Evolutionary conservation across 2,329 filamentous ascomycete species (phyloP).

Genomic region (Zarea fungicola): DNA sequence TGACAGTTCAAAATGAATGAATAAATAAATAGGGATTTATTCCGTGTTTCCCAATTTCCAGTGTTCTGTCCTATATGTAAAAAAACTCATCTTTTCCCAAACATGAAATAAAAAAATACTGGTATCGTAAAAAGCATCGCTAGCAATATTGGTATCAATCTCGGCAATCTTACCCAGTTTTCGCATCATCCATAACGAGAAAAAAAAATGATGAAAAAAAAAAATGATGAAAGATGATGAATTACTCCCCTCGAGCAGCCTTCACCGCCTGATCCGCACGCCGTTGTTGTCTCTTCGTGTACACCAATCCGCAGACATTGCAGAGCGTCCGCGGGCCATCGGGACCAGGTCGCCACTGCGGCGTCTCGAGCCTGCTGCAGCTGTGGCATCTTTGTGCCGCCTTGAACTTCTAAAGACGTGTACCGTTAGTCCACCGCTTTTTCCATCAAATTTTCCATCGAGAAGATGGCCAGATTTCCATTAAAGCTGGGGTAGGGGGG

Average conservation of each 20-base stretch:
- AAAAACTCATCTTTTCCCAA: no score
- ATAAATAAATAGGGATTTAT: no score
- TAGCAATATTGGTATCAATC: no score
- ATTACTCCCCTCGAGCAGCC: background rate
- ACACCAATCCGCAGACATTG: conserved; percentile 11
- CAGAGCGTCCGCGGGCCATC: conserved; percentile 9
- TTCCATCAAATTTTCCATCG: background rate
- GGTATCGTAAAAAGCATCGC: no score
- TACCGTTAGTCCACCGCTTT: background rate
- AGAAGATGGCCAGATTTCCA: background rate
- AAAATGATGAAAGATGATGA: no score
- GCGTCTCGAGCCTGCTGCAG: conserved; percentile 7
- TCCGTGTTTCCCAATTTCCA: no score
- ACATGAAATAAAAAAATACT: no score
- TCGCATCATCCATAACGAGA: no score
- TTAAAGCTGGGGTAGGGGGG: background rate
- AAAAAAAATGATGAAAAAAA: no score
- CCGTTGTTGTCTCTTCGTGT: conserved; percentile 6
- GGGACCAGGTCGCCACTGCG: conserved; percentile 10
- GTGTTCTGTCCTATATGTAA: no score
- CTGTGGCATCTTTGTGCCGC: conserved; percentile 7
- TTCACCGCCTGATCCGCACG: background rate
- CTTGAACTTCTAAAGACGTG: conserved; percentile 1
- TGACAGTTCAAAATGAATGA: no score
- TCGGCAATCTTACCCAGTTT: no score